These are phyloP conservation scores for Leishmania turanica DNA, from an alignment of 208 protist genomes.

Conservation along the genomic window DNA sequence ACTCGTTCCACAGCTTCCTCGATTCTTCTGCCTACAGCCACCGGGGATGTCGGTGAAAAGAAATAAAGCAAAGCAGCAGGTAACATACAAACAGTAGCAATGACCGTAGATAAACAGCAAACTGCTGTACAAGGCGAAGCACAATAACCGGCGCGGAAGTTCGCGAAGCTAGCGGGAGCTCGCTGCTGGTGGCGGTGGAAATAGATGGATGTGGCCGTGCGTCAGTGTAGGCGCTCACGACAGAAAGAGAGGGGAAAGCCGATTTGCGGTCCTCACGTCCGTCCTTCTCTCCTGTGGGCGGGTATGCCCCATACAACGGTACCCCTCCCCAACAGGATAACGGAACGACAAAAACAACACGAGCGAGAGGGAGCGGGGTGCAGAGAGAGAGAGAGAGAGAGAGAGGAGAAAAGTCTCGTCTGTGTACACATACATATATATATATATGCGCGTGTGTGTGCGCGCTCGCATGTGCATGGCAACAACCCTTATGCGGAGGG, in stretches of 20 bases:
- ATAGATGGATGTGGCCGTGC: background rate
- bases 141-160: background rate
- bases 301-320: background rate
- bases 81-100: background rate
- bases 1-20: background rate
- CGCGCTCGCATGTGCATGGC: background rate
- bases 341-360: background rate
- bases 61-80: background rate
- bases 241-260: background rate
- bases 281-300: background rate
- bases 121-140: background rate
- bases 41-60: background rate
- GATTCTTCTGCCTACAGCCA: too few species aligned
- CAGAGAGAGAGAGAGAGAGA: background rate
- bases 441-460: too few species aligned
- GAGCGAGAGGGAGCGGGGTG: background rate
- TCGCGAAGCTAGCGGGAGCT: background rate
- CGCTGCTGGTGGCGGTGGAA: background rate
- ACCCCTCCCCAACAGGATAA: background rate
- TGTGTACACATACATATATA: background rate
- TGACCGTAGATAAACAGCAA: background rate
- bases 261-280: background rate
- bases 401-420: background rate
- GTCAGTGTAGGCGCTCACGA: background rate
- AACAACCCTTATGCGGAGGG: background rate